phyloP scores from a whole-genome alignment of 2,329 filamentous ascomycete genomes.

The Chaetomiaceae sp. region DNA sequence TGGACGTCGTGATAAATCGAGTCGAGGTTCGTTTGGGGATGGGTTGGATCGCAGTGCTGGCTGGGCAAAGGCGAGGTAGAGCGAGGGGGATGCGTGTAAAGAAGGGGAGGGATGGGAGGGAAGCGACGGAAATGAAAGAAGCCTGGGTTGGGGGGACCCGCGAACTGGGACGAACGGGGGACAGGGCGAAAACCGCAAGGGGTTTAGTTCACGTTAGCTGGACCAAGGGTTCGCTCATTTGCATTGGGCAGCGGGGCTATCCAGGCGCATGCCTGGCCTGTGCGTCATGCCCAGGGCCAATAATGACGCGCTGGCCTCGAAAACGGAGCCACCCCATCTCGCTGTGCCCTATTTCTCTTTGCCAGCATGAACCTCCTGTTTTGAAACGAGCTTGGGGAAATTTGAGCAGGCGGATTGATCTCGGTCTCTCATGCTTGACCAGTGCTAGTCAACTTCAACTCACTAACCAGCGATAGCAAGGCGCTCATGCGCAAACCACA shows the following conservation, averaged over 20 bases:
- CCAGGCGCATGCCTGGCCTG: conserved; percentile 1
- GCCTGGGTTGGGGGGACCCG: not conserved
- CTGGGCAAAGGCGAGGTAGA: not conserved
- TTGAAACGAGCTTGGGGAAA: conserved; percentile 1
- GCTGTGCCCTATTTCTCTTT: not conserved
- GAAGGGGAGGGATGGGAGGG: not conserved
- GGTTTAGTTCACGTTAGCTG: conserved; percentile 6
- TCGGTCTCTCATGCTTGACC: not conserved
- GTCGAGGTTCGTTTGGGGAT: not conserved
- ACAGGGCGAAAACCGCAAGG: conserved; percentile 11
- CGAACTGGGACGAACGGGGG: not conserved
- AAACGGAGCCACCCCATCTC: conserved; percentile 1
- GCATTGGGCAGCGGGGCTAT: conserved; percentile 6
- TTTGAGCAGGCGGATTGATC: not conserved
- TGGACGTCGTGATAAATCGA: too few relatives aligned
- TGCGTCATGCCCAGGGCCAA: not conserved
- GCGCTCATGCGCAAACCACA: too few relatives aligned
- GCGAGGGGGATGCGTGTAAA: not conserved
- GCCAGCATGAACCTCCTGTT: conserved; percentile 2
- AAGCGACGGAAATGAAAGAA: conserved; percentile 10
- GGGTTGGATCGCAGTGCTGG: not conserved
- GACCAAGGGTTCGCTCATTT: conserved; percentile 9
- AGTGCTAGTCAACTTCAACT: too few relatives aligned
- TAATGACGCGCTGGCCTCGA: not conserved
- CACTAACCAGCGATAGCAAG: too few relatives aligned